Evolutionary conservation across 2,329 filamentous ascomycete species (phyloP), one percentile per base, ranked within the genome.

Genomic region (Exserohilum turcica): DNA sequence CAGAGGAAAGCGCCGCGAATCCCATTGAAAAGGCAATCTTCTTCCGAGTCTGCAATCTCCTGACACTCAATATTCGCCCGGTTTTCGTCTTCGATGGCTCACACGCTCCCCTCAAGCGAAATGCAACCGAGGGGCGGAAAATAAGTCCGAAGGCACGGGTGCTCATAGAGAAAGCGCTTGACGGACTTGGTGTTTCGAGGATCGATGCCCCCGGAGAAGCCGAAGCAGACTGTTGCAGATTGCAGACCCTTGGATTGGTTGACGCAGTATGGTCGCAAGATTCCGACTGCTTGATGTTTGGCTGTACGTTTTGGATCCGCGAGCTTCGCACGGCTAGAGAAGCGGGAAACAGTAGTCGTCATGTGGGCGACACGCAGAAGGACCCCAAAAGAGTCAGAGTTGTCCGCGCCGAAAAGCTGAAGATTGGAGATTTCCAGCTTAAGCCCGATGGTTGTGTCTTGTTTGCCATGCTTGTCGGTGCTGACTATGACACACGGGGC

Each of bases 1-100:
- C 28, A 44, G 42, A 21, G 7, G 10, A 27, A 60, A 64, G 4
- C 65, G 61, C 42, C 32, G 62, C 61, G 4, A 42, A 68, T 43
- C 64, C 60, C 6, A 70, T 76, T 7, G 76, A 77, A 54, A 77
- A 76, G 45, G 52, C 60, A 1, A 74, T 77, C 31, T 65, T 78
- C 21, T 75, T 65, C 57, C 67, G 74, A 7, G 66, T 81, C 52
- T 61, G 78, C 42, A 74, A 76, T 3, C 74, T 83, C 1, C 70
- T 81, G 19, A 74, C 76, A 21, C 71, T 80, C 9, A 77, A 81
- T 13, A 78, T 84, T 7, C 75, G 81, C 32, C 72, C 80, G 1
- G 58, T 83, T 3, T 83, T 84, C 51, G 77, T 85, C 5, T 82
- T 82, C 54, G 82, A 84, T 52, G 82, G 82, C 0, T 70, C 78